These are phyloP conservation scores for Hymenoscyphus infarciens DNA, from an alignment of 2,329 filamentous ascomycete species.

Conservation along the genomic window DNA sequence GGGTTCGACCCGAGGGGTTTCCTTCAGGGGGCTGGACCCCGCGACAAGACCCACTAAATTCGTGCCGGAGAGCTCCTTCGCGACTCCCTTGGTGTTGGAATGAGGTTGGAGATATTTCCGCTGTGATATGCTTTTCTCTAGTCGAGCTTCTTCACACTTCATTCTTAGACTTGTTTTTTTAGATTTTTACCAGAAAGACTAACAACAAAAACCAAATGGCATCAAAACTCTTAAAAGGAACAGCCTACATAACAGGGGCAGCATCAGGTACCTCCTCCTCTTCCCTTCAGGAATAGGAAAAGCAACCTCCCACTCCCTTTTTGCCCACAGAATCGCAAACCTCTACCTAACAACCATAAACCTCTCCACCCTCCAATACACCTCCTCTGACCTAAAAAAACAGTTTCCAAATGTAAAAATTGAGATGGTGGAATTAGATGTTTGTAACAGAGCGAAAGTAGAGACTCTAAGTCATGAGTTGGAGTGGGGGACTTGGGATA, in stretches of 20 bases:
- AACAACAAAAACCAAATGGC: neutral
- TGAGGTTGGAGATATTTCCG: too few species aligned
- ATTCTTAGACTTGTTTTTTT: too few species aligned
- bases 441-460: conserved; percentile 43
- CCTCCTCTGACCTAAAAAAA: conserved; percentile 36
- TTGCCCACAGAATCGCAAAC: conserved; percentile 44
- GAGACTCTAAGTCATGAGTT: conserved; percentile 45
- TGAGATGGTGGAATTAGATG: conserved; percentile 43
- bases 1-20: too few species aligned
- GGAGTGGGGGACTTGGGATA: conserved; percentile 46
- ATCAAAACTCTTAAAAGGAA: conserved; percentile 41
- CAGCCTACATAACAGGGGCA: conserved; percentile 48
- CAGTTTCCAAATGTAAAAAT: conserved; percentile 41
- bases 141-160: too few species aligned
- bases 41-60: too few species aligned
- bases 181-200: neutral
- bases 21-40: too few species aligned
- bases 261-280: conserved; percentile 38
- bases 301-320: conserved; percentile 44
- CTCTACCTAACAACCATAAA: conserved; percentile 48
- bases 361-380: conserved; percentile 32
- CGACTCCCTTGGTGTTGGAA: too few species aligned
- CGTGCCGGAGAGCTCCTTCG: too few species aligned
- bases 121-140: too few species aligned
- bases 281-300: conserved; percentile 45